Base-by-base conservation (phyloP, 1,139 yeast genomes). In the Kurtzmaniella quercitrusa region DNA sequence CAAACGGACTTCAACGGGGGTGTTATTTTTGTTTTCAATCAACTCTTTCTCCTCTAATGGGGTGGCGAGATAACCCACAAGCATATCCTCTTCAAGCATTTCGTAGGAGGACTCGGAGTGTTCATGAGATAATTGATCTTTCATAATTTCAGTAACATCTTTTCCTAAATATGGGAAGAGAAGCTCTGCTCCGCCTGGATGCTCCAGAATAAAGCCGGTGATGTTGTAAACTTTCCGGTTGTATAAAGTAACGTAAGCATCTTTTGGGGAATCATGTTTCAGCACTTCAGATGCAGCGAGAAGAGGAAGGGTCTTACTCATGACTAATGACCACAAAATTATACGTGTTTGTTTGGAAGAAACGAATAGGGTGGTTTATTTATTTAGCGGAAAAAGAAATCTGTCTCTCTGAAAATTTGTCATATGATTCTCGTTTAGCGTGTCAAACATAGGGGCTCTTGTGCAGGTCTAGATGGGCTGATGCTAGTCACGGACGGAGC, bases 71-170 rank as follows among this genome's bases (percentile, higher is more conserved):
- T 71, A 73, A 2, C 76, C 78, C 34, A 73, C 62, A 53, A 72
- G 62, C 77, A 71, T 71, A 25, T 62, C 85, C 47, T 91, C 97
- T 54, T 87, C 91, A 51, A 91, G 66, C 77, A 91, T 85, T 51
- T 90, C 96, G 60, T 89, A 89, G 7, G 96, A 94, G 41, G 85
- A 70, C 57, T 87, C 95, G 2, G 93, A 84, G 65, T 90, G 96
- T 44, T 76, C 79, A 59, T 90, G 96, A 31, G 84, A 73, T 3
- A 58, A 62, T 15, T 69, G 63, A 57, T 88, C 94, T n/a, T 83
- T 79, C 79, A 91, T 74, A 40, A 87, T 81, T 39, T 74, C 77
- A 11, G 97, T 86, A 50, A 90, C 73, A 60, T 93, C 98, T 59
- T 82, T 75, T 40, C 97, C 96, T 12, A 89, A 93, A 59, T 82